phyloP scores from a whole-genome alignment of 257 asterid genomes.

The Linderniella brevidens region DNA sequence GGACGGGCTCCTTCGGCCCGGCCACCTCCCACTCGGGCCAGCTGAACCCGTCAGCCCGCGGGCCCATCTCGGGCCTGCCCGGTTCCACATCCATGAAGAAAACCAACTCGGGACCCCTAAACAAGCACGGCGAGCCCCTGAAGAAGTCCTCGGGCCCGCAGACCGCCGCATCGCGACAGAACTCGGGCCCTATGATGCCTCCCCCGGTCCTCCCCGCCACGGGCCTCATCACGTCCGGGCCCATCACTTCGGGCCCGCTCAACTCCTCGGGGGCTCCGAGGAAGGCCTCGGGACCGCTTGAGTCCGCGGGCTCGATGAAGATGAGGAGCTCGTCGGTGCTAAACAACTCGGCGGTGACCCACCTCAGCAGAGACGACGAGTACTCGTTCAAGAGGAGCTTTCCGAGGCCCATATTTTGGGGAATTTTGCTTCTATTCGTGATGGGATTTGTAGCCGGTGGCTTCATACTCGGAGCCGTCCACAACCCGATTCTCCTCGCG shows the following conservation, averaged over 20 bases:
- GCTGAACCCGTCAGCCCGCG: conserved; percentile 27
- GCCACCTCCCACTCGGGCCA: conserved; percentile 43
- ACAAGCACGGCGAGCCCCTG: conserved; percentile 52
- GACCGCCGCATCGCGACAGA: conserved; percentile 38
- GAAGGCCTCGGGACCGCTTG: conserved; percentile 48
- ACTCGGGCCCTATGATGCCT: conserved; percentile 32
- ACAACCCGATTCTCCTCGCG: conserved; percentile 42
- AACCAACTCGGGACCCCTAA: conserved; percentile 52
- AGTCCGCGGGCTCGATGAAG: conserved; percentile 40
- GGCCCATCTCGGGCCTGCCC: conserved; percentile 18
- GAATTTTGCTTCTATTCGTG: conserved; percentile 43
- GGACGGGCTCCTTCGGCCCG: conserved; percentile 53
- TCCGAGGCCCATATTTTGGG: conserved; percentile 45
- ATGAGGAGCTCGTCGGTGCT: conserved; percentile 22
- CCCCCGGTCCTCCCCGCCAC: conserved; percentile 52
- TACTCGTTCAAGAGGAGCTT: conserved; percentile 48
- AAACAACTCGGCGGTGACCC: conserved; percentile 50
- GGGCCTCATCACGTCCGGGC: conserved; percentile 56
- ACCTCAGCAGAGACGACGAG: conserved; percentile 37
- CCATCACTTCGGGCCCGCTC: conserved; percentile 49
- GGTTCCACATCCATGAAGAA: conserved; percentile 49
- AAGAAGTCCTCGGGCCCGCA: conserved; percentile 60
- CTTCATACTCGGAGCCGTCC: conserved; percentile 53
- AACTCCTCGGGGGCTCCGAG: conserved; percentile 52
- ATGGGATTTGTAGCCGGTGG: conserved; percentile 73